These are phyloP conservation scores for Nemania sp. DNA, from an alignment of 2,329 filamentous ascomycete genomes.

Conservation along the genomic window DNA sequence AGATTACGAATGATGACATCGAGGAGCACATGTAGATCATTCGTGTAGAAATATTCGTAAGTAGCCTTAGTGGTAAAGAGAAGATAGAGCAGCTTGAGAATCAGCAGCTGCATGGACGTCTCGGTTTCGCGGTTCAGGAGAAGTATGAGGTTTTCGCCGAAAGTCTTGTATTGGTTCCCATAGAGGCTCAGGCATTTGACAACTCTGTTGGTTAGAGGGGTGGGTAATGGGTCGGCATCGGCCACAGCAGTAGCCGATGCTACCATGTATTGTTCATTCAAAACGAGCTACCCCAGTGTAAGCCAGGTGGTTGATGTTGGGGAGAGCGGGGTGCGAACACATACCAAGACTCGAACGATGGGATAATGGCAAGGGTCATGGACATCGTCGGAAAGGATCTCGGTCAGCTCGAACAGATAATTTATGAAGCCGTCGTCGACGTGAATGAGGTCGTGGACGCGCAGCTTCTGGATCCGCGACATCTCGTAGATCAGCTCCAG, in stretches of 20 bases:
- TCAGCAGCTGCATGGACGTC: slow-evolving; percentile 91
- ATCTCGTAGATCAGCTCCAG: slow-evolving; percentile 95
- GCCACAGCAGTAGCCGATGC: slow-evolving; percentile 58
- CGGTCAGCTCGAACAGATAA: slow-evolving; percentile 84
- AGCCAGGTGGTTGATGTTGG: not conserved
- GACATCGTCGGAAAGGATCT: slow-evolving; percentile 81
- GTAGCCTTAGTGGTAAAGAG: slow-evolving; percentile 91
- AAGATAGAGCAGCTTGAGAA: slow-evolving; percentile 91
- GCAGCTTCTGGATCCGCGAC: slow-evolving; percentile 85
- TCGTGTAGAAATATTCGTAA: slow-evolving; percentile 98
- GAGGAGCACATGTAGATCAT: slow-evolving; percentile 89
- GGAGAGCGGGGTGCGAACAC: slow-evolving; percentile 43
- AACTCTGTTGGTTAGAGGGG: slow-evolving; percentile 82
- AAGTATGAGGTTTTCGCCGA: slow-evolving; percentile 96
- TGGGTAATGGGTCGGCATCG: slow-evolving; percentile 45
- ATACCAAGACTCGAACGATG: slow-evolving; percentile 86
- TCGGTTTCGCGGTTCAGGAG: slow-evolving; percentile 93
- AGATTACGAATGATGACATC: slow-evolving; percentile 97
- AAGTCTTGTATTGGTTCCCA: slow-evolving; percentile 83
- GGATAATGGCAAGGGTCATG: slow-evolving; percentile 95
- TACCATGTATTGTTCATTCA: slow-evolving; percentile 99
- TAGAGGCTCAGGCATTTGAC: slow-evolving; percentile 86
- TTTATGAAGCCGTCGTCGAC: slow-evolving; percentile 81
- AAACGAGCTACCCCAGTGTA: slow-evolving; percentile 67
- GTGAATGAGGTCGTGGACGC: slow-evolving; percentile 72